These are phyloP conservation scores for Hordeum pubiflorum DNA, from an alignment of 202 grass and related monocot genomes.

Conservation along the genomic window DNA sequence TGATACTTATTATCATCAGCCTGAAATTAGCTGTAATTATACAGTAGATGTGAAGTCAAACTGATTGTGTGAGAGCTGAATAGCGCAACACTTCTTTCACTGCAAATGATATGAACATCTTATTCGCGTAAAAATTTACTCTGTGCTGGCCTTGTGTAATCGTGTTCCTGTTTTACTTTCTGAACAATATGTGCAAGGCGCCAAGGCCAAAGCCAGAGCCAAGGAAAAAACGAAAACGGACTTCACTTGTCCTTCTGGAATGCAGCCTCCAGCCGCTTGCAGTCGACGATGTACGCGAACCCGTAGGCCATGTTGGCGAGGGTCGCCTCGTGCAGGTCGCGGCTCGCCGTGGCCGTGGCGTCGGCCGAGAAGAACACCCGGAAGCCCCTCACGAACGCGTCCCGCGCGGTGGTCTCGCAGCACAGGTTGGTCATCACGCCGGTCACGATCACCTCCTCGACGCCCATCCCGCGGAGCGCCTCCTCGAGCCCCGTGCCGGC, in stretches of 20 bases:
- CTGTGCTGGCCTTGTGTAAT: too few relatives aligned
- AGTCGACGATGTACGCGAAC: conserved; percentile 65
- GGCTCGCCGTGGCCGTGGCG: conserved; percentile 49
- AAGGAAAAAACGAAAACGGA: background rate
- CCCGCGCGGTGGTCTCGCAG: conserved; percentile 72
- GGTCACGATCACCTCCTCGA: conserved; percentile 53
- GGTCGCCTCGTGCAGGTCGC: conserved; percentile 54
- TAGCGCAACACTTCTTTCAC: too few relatives aligned
- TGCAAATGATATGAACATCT: too few relatives aligned
- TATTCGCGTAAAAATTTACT: too few relatives aligned
- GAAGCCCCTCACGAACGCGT: conserved; percentile 65
- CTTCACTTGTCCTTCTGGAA: conserved; percentile 29
- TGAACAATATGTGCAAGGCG: too few relatives aligned
- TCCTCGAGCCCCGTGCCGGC: conserved; percentile 45
- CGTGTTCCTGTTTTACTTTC: too few relatives aligned
- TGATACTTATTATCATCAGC: too few relatives aligned
- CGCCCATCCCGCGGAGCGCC: conserved; percentile 33
- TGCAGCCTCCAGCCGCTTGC: conserved; percentile 35
- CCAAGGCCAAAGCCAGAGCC: too few relatives aligned
- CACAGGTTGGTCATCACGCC: conserved; percentile 87
- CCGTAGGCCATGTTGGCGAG: conserved; percentile 60
- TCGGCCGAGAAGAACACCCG: conserved; percentile 77
- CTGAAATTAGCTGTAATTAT: too few relatives aligned
- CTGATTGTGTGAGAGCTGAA: too few relatives aligned
- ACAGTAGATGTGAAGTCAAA: too few relatives aligned